Percentiles rank a stretch among this genome's conserved stretches.
phyloP scores from a whole-genome alignment of 495 filamentous ascomycete genomes.

The Penicillium canariense region DNA sequence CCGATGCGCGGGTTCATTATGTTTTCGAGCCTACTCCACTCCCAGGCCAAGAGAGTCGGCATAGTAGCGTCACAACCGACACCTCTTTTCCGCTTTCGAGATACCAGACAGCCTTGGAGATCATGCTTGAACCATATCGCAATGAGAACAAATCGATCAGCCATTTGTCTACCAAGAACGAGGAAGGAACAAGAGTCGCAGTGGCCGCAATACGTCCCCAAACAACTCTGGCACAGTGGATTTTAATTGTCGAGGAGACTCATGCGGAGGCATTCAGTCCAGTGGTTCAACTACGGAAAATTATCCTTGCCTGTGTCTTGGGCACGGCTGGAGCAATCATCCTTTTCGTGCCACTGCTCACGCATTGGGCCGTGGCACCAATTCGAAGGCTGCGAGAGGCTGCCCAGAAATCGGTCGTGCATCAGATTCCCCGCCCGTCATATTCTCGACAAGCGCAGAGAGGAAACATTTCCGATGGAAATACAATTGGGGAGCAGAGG shows the following conservation, averaged over 20 bases:
- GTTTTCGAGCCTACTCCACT: conserved; percentile 40
- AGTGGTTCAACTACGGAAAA: conserved; percentile 66
- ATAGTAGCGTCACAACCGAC: conserved; percentile 44
- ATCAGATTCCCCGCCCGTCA: conserved; percentile 36
- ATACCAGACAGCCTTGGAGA: conserved; percentile 57
- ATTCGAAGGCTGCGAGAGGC: conserved; percentile 75
- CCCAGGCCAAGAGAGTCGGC: conserved; percentile 41
- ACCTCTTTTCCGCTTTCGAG: conserved; percentile 53
- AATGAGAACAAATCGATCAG: conserved; percentile 60
- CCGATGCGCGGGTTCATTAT: conserved; percentile 34
- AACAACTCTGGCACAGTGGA: conserved; percentile 70
- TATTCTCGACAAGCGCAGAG: conserved; percentile 7
- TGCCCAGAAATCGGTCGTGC: conserved; percentile 71
- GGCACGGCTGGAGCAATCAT: conserved; percentile 70
- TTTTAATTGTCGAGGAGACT: conserved; percentile 74
- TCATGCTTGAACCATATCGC: conserved; percentile 45
- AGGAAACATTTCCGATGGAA: neutral
- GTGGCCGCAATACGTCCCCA: conserved; percentile 68
- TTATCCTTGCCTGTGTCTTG: conserved; percentile 82
- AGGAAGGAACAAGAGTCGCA: conserved; percentile 61
- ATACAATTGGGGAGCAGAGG: conserved; percentile 22
- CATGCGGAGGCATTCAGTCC: conserved; percentile 71
- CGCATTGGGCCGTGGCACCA: conserved; percentile 75
- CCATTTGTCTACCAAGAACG: conserved; percentile 64
- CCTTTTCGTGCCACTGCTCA: conserved; percentile 68